These are phyloP conservation scores for Colletotrichum theobromicola DNA, from an alignment of 2,329 filamentous ascomycete genomes.

Conservation along the genomic window DNA sequence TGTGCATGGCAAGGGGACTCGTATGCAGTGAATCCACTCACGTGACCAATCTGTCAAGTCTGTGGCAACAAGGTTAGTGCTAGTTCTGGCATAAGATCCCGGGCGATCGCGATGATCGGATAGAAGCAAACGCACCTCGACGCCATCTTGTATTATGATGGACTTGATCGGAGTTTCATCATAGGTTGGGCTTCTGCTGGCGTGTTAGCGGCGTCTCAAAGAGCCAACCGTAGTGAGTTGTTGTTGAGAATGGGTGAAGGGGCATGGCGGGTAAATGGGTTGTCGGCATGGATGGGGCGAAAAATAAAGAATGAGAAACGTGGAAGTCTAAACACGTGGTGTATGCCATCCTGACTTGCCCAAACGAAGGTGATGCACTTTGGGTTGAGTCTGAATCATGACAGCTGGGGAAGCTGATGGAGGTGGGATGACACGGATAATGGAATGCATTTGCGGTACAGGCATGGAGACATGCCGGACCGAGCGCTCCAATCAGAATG, in stretches of 20 bases:
- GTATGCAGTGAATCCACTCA: constrained; percentile 55
- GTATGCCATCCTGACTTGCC: constrained; percentile 17
- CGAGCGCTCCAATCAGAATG: background rate
- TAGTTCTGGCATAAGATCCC: background rate
- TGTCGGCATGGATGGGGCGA: background rate
- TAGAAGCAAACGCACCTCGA: constrained; percentile 50
- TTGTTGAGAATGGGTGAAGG: background rate
- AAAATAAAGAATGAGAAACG: background rate
- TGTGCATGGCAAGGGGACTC: background rate
- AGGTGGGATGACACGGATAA: constrained; percentile 1
- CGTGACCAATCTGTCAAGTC: constrained; percentile 87
- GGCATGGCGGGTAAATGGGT: background rate
- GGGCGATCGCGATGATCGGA: background rate
- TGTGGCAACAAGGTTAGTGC: constrained; percentile 43
- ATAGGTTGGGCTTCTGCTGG: constrained; percentile 11
- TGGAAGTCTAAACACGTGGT: constrained; percentile 14
- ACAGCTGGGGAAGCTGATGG: background rate
- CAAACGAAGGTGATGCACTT: constrained; percentile 19
- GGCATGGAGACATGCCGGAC: background rate
- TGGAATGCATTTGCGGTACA: background rate
- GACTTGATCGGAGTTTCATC: constrained; percentile 24
- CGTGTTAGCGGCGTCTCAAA: background rate
- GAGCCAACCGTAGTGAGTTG: background rate
- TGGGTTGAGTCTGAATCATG: constrained; percentile 13
- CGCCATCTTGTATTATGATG: constrained; percentile 54